Percentiles rank a stretch among this genome's conserved stretches.
phyloP scores from a whole-genome alignment of 345 rosid species.

The Angophora floribunda region DNA sequence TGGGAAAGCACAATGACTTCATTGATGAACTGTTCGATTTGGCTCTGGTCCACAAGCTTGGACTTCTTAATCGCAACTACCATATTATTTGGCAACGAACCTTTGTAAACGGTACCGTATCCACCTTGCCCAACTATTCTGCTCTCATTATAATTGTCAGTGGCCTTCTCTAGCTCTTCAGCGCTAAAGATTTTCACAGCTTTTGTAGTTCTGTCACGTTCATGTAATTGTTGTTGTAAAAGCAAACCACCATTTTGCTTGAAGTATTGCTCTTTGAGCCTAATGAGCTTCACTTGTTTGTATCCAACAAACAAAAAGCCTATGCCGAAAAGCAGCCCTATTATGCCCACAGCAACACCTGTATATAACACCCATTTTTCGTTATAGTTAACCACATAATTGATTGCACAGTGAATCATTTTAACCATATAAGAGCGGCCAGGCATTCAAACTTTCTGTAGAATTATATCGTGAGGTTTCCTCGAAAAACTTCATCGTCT shows the following conservation, averaged over 20 bases:
- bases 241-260: slow-evolving; percentile 27
- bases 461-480: background rate
- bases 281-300: slow-evolving; percentile 1
- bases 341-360: background rate
- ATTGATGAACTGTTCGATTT: slow-evolving; percentile 34
- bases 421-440: background rate
- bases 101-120: slow-evolving; percentile 37
- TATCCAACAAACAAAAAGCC: background rate
- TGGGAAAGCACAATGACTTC: slow-evolving; percentile 32
- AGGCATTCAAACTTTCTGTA: background rate
- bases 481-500: background rate
- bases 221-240: slow-evolving; percentile 13
- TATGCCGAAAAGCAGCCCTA: background rate
- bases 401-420: background rate
- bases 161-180: slow-evolving; percentile 27
- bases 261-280: slow-evolving; percentile 5
- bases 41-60: slow-evolving; percentile 18
- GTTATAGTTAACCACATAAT: background rate
- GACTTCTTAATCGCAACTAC: slow-evolving; percentile 42
- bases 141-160: slow-evolving; percentile 17
- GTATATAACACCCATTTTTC: background rate
- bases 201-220: background rate
- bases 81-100: slow-evolving; percentile 12
- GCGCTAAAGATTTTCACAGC: slow-evolving; percentile 16
- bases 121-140: slow-evolving; percentile 32